Evolutionary conservation across 768 basidiomycete genomes (phyloP), one percentile per base, ranked within the genome.

Genomic region (Suillus plorans): DNA sequence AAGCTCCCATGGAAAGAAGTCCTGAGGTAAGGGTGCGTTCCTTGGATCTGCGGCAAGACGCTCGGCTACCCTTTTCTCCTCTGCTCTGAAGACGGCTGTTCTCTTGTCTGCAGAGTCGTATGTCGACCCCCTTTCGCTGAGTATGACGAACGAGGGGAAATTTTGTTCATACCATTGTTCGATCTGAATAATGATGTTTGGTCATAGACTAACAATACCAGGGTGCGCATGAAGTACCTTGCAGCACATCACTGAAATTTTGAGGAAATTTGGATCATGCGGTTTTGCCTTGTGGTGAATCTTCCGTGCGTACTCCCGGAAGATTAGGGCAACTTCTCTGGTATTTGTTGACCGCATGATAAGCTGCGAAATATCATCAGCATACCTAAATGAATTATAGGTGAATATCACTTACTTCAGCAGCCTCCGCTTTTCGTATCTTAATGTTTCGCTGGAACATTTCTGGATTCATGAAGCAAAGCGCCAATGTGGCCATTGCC

Each of bases 281-380:
- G 92, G 88, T 45, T 83, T 73, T 0, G 91, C 87, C 71, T 91
- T 93, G 42, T 85, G 82, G 77, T 98, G 95, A 67, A 99, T 97
- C 68, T 81, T 84, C 25, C 92, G 87, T 0, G 88, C 86, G 72
- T 89, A 93, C 36, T 90, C 85, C 36, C 89, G 86, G 86, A 97
- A 99, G 68, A 95, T 88, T 72, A 89, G 84, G 0, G 94, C 88
- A 1, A 98, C 95, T 68, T 98, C 95, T 22, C 92, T 85, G 0
- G 94, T 92, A 77, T 99, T 98, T 34, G 91, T 94, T 14, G 95
- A 91, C 13, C 85, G 84, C 88, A 95, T 92, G 70, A 99, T 97
- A 62, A 98, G 84, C 95, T 97, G 61, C 50, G 14, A 10, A 2
- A 18, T 18, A 6, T 28, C 39, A 25, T 28, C 39, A 25, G 8